These are phyloP conservation scores for Acanthamoeba culbertsoni DNA, from an alignment of 208 protist genomes.

Conservation along the genomic window DNA sequence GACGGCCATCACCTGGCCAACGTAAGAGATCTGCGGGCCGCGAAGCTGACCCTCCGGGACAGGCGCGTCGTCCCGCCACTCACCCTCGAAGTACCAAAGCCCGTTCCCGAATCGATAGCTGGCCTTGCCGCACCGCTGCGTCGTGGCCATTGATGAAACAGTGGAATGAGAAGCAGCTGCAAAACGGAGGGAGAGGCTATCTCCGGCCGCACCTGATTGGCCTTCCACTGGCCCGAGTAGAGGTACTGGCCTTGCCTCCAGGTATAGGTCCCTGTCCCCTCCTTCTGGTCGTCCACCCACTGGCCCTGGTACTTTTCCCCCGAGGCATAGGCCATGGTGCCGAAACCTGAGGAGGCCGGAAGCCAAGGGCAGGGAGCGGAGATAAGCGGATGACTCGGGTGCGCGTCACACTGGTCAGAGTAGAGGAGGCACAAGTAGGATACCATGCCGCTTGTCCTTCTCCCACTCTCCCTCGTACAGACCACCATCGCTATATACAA, in stretches of 20 bases:
- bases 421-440: neutral
- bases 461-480: conserved; percentile 48
- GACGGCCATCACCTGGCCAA: conserved; percentile 30
- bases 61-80: conserved; percentile 34
- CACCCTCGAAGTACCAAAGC: neutral
- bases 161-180: neutral
- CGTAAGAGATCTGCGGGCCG: neutral
- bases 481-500: neutral
- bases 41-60: neutral
- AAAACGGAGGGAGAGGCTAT: neutral
- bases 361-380: neutral
- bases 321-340: neutral
- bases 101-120: conserved; percentile 4
- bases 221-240: conserved; percentile 25
- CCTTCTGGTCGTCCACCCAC: conserved; percentile 34
- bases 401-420: neutral
- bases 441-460: conserved; percentile 46
- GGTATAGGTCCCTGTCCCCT: neutral
- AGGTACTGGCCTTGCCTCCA: conserved; percentile 27
- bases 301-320: conserved; percentile 50
- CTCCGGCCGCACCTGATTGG: neutral
- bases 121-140: neutral
- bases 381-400: neutral
- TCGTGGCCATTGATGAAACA: neutral
- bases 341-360: neutral